Conservation (phyloP, 192 early-diverging fungal species). For the Umbelopsis sp. region DNA sequence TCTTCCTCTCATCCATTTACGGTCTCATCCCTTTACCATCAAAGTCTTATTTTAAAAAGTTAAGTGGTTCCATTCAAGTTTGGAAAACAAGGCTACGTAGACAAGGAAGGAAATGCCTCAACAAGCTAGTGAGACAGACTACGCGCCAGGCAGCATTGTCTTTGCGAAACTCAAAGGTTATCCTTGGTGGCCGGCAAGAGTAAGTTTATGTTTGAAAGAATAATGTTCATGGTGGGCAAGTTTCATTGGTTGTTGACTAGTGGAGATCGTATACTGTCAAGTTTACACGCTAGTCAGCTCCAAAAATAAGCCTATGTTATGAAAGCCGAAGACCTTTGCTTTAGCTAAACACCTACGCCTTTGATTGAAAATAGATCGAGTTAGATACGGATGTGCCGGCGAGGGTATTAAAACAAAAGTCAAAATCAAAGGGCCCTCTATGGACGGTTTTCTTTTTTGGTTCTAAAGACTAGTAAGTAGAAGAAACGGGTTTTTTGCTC, state of each 20-base stretch:
- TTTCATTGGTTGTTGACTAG: not conserved
- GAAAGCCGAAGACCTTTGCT: not conserved
- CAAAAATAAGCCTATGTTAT: not conserved
- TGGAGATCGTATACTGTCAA: not conserved
- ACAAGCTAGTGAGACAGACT: conserved; percentile 25
- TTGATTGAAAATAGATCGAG: conserved; percentile 37
- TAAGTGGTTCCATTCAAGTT: not conserved
- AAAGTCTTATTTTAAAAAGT: not conserved
- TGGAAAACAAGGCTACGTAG: not conserved
- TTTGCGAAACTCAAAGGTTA: conserved; percentile 64
- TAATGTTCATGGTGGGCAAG: not conserved
- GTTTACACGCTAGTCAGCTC: not conserved
- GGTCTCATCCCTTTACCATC: not conserved
- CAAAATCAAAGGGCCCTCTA: conserved; percentile 38
- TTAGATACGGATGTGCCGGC: conserved; percentile 38
- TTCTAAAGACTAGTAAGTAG: conserved; percentile 47
- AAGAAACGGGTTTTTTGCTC: not conserved
- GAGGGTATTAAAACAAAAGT: conserved; percentile 41
- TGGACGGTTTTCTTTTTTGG: conserved; percentile 49
- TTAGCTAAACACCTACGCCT: not conserved
- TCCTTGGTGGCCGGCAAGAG: conserved; percentile 66
- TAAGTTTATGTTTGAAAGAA: conserved; percentile 27
- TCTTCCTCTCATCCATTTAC: not conserved
- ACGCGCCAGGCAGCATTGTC: conserved; percentile 53
- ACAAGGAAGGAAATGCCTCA: conserved; percentile 10